Evolutionary conservation across 441 rosid genomes (phyloP), one percentile per base, ranked within the genome.

Genomic region (Adansonia madagascariensis): DNA sequence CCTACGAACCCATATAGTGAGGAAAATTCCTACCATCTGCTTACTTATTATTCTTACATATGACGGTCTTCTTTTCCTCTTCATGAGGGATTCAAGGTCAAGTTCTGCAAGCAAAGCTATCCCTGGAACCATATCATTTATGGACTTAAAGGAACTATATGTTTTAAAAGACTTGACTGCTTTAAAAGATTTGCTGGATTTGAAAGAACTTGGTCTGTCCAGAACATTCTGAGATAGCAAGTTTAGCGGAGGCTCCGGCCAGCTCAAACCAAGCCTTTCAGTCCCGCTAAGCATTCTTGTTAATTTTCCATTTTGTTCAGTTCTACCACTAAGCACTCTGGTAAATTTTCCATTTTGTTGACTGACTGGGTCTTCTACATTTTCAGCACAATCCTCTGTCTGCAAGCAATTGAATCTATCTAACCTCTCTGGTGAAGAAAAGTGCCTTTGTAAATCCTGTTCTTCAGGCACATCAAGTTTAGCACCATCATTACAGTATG

Each of bases 1-100:
- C 84, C 91, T 88, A 55, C 92, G 95, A 76, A 94, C 98, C 99
- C 99, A 95, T 71, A 95, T 81, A 43, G 97, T 89, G 39, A 94
- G 85, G 80, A 95, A 91, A 79, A 92, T 79, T 76, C 99, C 99
- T 74, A 95, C 98, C 99, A 95, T 92, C 86, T 95, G 98, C 86
- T 95, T 95, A 78, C 99, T 94, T 43, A 94, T 92, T 43, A 95
- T 87, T 78, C 97, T 87, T 74, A 89, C 92, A 85, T 87, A 93
- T 53, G 91, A 83, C 41, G 95, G 82, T 83, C 86, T 86, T 72
- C 91, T 87, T 85, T 88, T 94, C 71, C 88, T 85, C 71, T 91
- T 92, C 94, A 95, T 67, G 41, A 94, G 83, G 35, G 87, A 76
- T 84, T 88, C 88, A 11, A 94, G 85, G 78, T 95, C 93, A 87